Conservation (phyloP, 495 filamentous ascomycete species). For the Trichoderma reesei region DNA sequence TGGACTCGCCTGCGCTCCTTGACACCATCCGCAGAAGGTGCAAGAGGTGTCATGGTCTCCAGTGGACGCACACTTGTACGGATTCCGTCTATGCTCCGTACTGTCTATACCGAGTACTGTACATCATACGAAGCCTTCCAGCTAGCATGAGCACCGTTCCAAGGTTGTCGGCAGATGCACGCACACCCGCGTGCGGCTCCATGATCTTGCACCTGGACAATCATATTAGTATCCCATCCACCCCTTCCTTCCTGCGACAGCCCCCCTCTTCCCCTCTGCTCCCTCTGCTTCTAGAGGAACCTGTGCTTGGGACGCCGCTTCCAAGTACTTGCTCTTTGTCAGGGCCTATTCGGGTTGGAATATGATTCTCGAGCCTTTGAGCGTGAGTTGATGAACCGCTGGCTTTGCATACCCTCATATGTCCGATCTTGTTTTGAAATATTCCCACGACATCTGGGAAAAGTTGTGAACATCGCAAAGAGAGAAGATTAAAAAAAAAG, state of each 20-base stretch:
- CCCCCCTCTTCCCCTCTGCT: neutral
- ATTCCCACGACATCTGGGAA: neutral
- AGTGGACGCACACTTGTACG: neutral
- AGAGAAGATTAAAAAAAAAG: neutral
- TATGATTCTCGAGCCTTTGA: constrained; percentile 1
- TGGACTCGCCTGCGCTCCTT: constrained; percentile 3
- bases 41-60: neutral
- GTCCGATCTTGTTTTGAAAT: neutral
- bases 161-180: neutral
- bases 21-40: constrained; percentile 1
- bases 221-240: constrained; percentile 6
- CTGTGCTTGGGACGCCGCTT: constrained; percentile 1
- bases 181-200: constrained; percentile 1
- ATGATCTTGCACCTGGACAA: neutral
- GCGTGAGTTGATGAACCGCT: neutral
- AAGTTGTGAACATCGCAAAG: neutral
- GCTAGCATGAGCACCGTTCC: neutral
- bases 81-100: neutral
- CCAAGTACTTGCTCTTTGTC: constrained; percentile 1
- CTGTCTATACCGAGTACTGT: neutral
- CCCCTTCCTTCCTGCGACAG: neutral
- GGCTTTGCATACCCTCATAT: neutral
- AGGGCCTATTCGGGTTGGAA: neutral
- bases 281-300: neutral
- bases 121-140: neutral